Conservation (phyloP, 2,329 filamentous ascomycete genomes). For the Sporothrix brunneoviolacea region DNA sequence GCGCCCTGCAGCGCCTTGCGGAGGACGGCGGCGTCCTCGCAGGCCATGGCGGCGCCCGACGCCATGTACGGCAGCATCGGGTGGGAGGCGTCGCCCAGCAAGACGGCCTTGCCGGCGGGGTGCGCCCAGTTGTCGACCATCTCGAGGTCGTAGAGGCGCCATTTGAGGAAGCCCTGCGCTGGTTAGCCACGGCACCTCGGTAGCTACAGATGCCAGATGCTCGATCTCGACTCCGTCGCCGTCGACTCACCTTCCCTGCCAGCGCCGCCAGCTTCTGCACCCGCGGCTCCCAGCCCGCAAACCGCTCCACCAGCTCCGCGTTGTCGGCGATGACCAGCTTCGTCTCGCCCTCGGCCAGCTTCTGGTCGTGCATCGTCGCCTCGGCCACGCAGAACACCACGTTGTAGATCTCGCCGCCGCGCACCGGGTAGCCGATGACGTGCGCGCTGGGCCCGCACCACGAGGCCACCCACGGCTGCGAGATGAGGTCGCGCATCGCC, state of each 20-base stretch:
- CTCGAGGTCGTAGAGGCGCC: constrained; percentile 37
- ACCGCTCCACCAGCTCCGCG: constrained; percentile 29
- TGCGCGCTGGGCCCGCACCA: constrained; percentile 29
- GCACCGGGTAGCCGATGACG: constrained; percentile 26
- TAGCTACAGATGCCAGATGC: too few relatives aligned
- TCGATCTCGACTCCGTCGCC: too few relatives aligned
- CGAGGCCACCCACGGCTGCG: constrained; percentile 23
- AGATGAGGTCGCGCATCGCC: constrained; percentile 22
- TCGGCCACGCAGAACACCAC: constrained; percentile 24
- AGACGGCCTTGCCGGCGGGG: constrained; percentile 30
- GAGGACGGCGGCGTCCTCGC: constrained; percentile 34
- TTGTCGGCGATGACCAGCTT: constrained; percentile 24
- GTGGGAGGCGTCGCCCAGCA: constrained; percentile 40
- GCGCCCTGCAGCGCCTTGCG: constrained; percentile 10
- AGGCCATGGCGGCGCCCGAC: constrained; percentile 37
- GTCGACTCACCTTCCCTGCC: too few relatives aligned
- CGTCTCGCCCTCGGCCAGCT: constrained; percentile 19
- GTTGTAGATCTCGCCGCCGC: constrained; percentile 27
- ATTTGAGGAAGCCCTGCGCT: constrained; percentile 36
- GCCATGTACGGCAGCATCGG: constrained; percentile 43
- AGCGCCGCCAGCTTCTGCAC: constrained; percentile 29
- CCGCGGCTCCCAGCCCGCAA: constrained; percentile 29
- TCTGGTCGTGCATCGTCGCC: constrained; percentile 6
- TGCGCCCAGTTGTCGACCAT: constrained; percentile 35
- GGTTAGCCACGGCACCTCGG: too few relatives aligned